These are phyloP conservation scores for Dioscorea alata DNA, from an alignment of 106 monocot genomes.

Conservation along the genomic window DNA sequence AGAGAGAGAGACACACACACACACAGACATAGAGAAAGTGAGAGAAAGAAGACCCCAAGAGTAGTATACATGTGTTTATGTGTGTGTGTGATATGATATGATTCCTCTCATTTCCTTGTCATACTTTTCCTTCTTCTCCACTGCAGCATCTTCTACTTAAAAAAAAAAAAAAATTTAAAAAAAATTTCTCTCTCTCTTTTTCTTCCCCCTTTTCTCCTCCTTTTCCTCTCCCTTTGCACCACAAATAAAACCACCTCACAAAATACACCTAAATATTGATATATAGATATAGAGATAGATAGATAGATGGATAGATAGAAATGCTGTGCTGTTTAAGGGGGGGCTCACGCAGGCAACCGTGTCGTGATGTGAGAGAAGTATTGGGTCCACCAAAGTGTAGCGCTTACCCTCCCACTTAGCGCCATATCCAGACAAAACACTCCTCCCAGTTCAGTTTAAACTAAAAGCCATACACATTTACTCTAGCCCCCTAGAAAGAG, in stretches of 20 bases:
- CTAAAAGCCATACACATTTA: no score
- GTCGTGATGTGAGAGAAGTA: conserved; percentile 40
- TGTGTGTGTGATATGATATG: conserved; percentile 25
- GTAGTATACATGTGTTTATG: neutral
- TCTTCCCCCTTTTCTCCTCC: neutral
- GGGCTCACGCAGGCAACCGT: conserved; percentile 28
- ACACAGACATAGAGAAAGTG: neutral
- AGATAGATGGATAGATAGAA: conserved; percentile 9
- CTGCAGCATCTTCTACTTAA: neutral
- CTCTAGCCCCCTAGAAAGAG: no score
- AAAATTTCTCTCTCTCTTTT: neutral
- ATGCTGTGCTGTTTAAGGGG: neutral
- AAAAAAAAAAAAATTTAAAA: no score
- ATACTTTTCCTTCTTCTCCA: neutral
- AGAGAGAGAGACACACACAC: neutral
- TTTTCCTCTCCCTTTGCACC: conserved; percentile 4
- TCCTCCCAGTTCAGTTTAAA: neutral
- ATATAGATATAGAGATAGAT: conserved; percentile 12
- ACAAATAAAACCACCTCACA: neutral
- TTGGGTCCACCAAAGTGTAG: conserved; percentile 54
- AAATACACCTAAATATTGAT: conserved; percentile 2
- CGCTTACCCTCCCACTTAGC: conserved; percentile 16
- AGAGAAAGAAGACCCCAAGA: conserved; percentile 3
- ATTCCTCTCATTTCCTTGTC: conserved; percentile 9
- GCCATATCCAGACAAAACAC: conserved; percentile 12